Evolutionary conservation across 441 rosid genomes (phyloP).

Genomic region (Pelargonium exstipulatum): DNA sequence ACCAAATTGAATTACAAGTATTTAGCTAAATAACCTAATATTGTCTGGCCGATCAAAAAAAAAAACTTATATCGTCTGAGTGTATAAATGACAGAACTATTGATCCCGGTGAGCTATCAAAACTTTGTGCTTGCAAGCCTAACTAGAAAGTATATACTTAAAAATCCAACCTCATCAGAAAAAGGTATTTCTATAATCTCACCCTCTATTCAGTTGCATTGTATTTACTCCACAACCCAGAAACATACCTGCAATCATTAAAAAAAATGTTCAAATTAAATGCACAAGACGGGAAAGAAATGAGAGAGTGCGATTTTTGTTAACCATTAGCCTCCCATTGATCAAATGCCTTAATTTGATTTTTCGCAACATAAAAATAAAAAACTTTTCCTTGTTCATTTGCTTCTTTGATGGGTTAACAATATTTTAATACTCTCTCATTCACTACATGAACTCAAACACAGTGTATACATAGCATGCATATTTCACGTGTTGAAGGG

Average conservation of each 20-base stretch:
- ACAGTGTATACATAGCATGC: no score
- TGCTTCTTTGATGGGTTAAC: no score
- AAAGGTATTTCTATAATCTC: constrained; percentile 1
- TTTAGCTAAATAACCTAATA: neutral
- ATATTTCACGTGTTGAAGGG: no score
- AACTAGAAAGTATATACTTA: neutral
- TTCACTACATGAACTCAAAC: no score
- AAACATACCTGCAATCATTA: neutral
- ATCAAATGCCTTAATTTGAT: no score
- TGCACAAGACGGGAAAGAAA: neutral
- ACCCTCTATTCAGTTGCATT: constrained; percentile 12
- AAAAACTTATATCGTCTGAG: neutral
- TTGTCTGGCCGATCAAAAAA: neutral
- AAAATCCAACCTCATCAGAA: neutral
- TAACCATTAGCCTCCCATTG: neutral
- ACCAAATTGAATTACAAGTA: constrained; percentile 1
- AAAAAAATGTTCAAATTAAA: neutral
- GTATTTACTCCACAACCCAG: constrained; percentile 9
- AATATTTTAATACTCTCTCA: no score
- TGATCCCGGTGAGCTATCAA: neutral
- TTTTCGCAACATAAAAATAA: no score
- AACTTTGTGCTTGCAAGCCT: constrained; percentile 7
- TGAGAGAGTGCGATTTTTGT: neutral
- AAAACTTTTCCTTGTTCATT: no score
- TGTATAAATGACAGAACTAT: constrained; percentile 2